phyloP scores from a whole-genome alignment of 2,329 filamentous ascomycete species.

The Xylariaceae sp. region DNA sequence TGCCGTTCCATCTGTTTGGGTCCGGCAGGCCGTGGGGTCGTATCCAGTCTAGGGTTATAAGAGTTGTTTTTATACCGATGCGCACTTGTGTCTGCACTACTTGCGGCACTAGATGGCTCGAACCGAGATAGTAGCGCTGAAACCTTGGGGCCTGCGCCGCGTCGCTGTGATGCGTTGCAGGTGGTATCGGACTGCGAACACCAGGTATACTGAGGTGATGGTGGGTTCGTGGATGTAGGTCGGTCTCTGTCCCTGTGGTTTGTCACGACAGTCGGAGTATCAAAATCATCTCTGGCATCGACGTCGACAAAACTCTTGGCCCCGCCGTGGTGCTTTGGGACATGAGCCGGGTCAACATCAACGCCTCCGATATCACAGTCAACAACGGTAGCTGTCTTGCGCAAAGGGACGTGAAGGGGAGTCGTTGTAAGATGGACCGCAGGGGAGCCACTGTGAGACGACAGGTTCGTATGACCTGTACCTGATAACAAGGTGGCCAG shows the following conservation, averaged over 20 bases:
- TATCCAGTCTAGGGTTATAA: slow-evolving; percentile 3
- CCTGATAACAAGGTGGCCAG: slow-evolving; percentile 2
- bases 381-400: slow-evolving; percentile 2
- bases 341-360: too few relatives aligned
- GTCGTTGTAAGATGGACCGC: slow-evolving; percentile 12
- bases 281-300: not conserved
- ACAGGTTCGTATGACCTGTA: slow-evolving; percentile 9
- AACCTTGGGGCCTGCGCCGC: slow-evolving; percentile 21
- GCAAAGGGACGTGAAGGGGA: slow-evolving; percentile 15
- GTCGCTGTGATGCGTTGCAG: slow-evolving; percentile 14
- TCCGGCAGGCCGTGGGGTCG: slow-evolving; percentile 9
- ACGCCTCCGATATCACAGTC: not conserved
- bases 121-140: slow-evolving; percentile 34
- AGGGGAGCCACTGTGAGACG: slow-evolving; percentile 1
- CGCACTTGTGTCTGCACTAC: slow-evolving; percentile 14
- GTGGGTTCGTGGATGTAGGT: not conserved
- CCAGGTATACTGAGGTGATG: not conserved
- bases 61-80: slow-evolving; percentile 2
- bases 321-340: too few relatives aligned
- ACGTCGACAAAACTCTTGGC: too few relatives aligned
- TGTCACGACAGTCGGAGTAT: not conserved
- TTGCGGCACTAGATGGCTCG: slow-evolving; percentile 30
- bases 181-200: slow-evolving; percentile 1
- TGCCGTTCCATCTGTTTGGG: not conserved
- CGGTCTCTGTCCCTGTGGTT: not conserved